phyloP scores from a whole-genome alignment of 805 yeast species.

The Scheffersomyces amazonensis region DNA sequence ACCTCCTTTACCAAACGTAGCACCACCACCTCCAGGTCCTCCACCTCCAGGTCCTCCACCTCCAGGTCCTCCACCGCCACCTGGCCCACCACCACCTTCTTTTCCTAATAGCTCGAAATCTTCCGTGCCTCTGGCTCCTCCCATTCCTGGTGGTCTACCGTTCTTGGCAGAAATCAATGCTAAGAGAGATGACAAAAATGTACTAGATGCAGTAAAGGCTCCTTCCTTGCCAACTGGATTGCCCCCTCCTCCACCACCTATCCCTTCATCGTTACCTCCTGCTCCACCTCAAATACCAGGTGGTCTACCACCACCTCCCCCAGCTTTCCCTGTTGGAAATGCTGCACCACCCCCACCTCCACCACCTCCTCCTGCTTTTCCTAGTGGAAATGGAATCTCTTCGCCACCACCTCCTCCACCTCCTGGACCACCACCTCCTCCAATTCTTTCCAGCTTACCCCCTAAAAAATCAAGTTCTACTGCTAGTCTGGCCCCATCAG shows the following conservation, averaged over 20 bases:
- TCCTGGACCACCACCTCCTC: constrained; percentile 4
- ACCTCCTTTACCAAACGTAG: constrained; percentile 7
- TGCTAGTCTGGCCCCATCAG: constrained; percentile 12
- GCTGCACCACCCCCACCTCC: constrained; percentile 11
- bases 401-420: constrained; percentile 5
- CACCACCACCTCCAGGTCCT: constrained; percentile 9
- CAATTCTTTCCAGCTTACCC: too few relatives aligned
- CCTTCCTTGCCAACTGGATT: constrained; percentile 20
- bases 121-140: constrained; percentile 10
- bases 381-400: too few relatives aligned
- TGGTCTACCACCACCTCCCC: constrained; percentile 11
- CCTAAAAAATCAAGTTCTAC: constrained; percentile 2
- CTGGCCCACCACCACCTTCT: constrained; percentile 12
- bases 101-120: constrained; percentile 2
- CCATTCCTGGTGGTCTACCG: constrained; percentile 47
- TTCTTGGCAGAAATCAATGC: constrained; percentile 58
- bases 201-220: constrained; percentile 40
- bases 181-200: constrained; percentile 50
- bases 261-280: constrained; percentile 10
- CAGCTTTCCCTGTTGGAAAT: constrained; percentile 10
- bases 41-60: constrained; percentile 8
- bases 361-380: constrained; percentile 12
- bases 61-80: constrained; percentile 15
- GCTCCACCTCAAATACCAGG: constrained; percentile 14
- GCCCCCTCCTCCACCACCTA: constrained; percentile 15